phyloP scores from a whole-genome alignment of 2,329 filamentous ascomycete species.

The Furcasterigmium furcatum region DNA sequence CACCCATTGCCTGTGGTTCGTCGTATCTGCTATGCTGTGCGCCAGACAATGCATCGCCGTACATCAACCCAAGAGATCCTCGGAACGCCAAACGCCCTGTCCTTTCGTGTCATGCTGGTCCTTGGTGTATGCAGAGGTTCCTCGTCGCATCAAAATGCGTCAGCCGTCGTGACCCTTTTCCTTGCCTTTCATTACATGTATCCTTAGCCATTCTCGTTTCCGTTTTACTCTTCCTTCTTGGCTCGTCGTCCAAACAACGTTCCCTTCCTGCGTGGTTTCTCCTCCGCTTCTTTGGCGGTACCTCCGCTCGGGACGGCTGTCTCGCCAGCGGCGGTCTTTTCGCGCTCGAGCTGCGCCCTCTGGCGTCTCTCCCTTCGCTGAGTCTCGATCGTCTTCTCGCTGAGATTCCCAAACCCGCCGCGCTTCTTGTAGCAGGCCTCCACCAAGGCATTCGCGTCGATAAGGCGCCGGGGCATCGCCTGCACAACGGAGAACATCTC shows the following conservation, averaged over 20 bases:
- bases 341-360: slow-evolving; percentile 33
- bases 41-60: too few species aligned
- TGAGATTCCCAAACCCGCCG: slow-evolving; percentile 78
- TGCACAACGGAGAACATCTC: slow-evolving; percentile 96
- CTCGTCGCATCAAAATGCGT: not conserved
- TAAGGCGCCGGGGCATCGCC: slow-evolving; percentile 72
- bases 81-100: not conserved
- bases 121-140: not conserved
- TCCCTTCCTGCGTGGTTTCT: slow-evolving; percentile 34
- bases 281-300: slow-evolving; percentile 26
- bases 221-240: slow-evolving; percentile 24
- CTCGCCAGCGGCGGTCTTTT: slow-evolving; percentile 14
- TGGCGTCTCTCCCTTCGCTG: slow-evolving; percentile 66
- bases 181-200: not conserved
- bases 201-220: too few species aligned
- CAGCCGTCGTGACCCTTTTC: not conserved
- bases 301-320: slow-evolving; percentile 20
- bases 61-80: too few species aligned
- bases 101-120: not conserved
- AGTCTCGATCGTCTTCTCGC: slow-evolving; percentile 77
- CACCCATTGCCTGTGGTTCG: too few species aligned
- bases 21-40: too few species aligned
- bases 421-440: slow-evolving; percentile 79
- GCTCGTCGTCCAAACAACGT: slow-evolving; percentile 42
- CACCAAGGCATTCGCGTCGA: slow-evolving; percentile 80